These are phyloP conservation scores for Cunninghamia lanceolata DNA, from an alignment of 75 land plant species.

Conservation along the genomic window DNA sequence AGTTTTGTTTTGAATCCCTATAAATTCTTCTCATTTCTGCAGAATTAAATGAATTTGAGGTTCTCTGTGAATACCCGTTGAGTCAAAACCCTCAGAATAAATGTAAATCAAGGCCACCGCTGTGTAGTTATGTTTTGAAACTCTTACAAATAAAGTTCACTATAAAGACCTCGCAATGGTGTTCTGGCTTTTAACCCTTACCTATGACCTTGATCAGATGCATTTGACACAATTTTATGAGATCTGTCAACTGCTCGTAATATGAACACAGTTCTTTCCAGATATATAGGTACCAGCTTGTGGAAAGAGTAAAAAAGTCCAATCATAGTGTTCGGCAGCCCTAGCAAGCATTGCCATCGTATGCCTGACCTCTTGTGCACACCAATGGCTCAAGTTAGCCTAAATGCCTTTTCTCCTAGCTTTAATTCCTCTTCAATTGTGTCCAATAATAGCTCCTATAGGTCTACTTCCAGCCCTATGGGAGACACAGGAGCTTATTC, in stretches of 20 bases:
- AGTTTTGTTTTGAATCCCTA: not conserved
- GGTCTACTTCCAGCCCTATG: conserved; percentile 6
- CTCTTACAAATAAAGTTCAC: not conserved
- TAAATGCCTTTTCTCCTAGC: conserved; percentile 16
- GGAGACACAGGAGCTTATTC: conserved; percentile 13
- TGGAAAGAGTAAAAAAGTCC: not conserved
- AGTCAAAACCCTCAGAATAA: not conserved
- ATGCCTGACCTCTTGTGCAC: not conserved
- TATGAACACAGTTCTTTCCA: not conserved
- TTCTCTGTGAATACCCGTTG: not conserved
- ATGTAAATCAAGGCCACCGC: not conserved
- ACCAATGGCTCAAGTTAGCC: conserved; percentile 6
- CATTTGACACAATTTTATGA: not conserved
- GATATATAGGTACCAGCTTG: not conserved
- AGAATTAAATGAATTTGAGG: not conserved
- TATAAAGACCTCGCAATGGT: not conserved
- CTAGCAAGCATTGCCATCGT: not conserved
- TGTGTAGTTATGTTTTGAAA: not conserved
- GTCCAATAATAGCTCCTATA: conserved; percentile 29
- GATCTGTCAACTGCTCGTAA: not conserved
- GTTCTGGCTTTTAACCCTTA: not conserved
- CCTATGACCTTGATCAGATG: not conserved
- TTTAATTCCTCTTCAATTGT: conserved; percentile 48
- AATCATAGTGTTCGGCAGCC: not conserved
- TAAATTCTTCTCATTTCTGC: not conserved